phyloP scores from a whole-genome alignment of 306 rosid genomes.

The Rosa multiflora region DNA sequence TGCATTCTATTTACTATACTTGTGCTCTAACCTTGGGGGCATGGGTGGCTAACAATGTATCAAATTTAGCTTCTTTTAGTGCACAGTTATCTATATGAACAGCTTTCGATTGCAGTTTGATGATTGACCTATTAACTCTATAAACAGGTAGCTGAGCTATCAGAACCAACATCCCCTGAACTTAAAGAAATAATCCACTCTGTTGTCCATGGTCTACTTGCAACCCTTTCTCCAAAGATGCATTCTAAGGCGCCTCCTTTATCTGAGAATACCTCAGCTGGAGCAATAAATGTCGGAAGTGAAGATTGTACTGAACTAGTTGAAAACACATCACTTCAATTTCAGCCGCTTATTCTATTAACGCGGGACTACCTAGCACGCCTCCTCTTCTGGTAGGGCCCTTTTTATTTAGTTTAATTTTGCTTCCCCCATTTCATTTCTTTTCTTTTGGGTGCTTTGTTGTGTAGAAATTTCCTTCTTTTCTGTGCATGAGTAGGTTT shows the following conservation, averaged over 20 bases:
- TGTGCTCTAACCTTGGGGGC: conserved; percentile 11
- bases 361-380: conserved; percentile 89
- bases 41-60: background rate
- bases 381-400: conserved; percentile 87
- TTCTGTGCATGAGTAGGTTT: background rate
- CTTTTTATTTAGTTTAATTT: conserved; percentile 9
- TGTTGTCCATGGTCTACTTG: conserved; percentile 91
- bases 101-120: conserved; percentile 10
- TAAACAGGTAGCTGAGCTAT: conserved; percentile 82
- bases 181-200: conserved; percentile 76
- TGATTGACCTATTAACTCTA: conserved; percentile 9
- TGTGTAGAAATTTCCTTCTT: background rate
- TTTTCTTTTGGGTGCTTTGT: background rate
- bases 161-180: conserved; percentile 83
- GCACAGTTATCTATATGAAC: background rate
- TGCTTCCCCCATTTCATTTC: conserved; percentile 5
- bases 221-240: conserved; percentile 91
- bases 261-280: conserved; percentile 59
- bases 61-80: background rate
- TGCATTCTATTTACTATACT: background rate
- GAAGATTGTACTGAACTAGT: conserved; percentile 83
- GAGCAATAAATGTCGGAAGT: conserved; percentile 45
- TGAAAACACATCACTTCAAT: conserved; percentile 79
- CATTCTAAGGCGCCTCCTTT: conserved; percentile 68
- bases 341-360: conserved; percentile 73